Evolutionary conservation across 371 early-diverging fungal genomes (phyloP), one percentile per base, ranked within the genome.

Genomic region (Mucor irregularis): DNA sequence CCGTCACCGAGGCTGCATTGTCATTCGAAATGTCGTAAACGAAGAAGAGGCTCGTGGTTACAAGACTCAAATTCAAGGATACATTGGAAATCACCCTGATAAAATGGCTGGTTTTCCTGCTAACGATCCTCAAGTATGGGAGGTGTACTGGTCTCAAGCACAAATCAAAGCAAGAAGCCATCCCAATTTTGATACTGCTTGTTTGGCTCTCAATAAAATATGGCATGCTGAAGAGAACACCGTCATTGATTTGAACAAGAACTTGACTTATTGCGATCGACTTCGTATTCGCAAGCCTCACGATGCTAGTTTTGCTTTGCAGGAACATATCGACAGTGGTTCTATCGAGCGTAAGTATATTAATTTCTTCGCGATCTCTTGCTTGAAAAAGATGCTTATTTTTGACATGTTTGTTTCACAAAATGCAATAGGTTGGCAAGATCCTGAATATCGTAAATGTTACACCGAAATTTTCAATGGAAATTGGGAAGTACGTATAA

Each of bases 241-340:
- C 0, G 53, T 59, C 0, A 64, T 76, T 34, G 70, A 76, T 49
- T 53, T 73, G 29, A 48, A 51, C n/a, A 70, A 61, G 14, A 76
- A 73, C 31, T 34, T 76, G 19, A 53, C 54, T 2, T 73, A 73
- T 42, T 73, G 73, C 38, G 76, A 76, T 48, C 71, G 73, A 13
- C 47, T 76, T 35, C 66, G 73, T 40, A 66, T 76, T 39, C 65
- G 71, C 21, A 56, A 59, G 24, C 60, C 71, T 10, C 64, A 64
- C 8, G 64, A 76, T 39, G 31, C 51, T 4, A 58, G 65, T 13
- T 73, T 76, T 44, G 60, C 53, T 16, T 58, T 73, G n/a, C 62
- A 49, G 4, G 73, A 69, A 14, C 76, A 71, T 46, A 46, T 76
- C 34, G 73, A 76, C 38, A 68, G 71, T 45, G 73, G 71, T 3